Percentiles rank a stretch among this genome's conserved stretches.
phyloP scores from a whole-genome alignment of 139 green algal species.

The Coelastrella sp. region DNA sequence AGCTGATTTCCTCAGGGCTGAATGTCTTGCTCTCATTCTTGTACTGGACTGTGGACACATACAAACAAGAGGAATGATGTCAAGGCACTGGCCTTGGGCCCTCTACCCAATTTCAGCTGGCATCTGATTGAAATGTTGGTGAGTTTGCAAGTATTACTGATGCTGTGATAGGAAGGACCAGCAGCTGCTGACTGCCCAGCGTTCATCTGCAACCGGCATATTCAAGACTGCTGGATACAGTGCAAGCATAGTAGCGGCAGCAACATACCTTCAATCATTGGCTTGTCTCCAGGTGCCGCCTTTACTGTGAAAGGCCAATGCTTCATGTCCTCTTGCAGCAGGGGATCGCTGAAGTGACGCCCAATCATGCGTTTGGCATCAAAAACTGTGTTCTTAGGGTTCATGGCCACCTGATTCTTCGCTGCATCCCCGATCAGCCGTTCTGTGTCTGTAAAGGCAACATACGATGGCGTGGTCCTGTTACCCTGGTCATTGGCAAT shows the following conservation, averaged over 20 bases:
- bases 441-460: slow-evolving; percentile 98
- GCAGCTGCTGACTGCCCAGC: neutral
- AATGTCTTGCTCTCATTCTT: slow-evolving; percentile 96
- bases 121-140: too few species aligned
- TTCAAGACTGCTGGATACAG: neutral
- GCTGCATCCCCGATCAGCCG: slow-evolving; percentile 96
- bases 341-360: slow-evolving; percentile 85
- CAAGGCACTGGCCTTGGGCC: neutral
- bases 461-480: slow-evolving; percentile 95
- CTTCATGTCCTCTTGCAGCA: slow-evolving; percentile 94
- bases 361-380: slow-evolving; percentile 99
- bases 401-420: slow-evolving; percentile 95
- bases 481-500: slow-evolving; percentile 95
- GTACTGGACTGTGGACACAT: slow-evolving; percentile 82
- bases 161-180: neutral
- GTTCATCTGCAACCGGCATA: neutral
- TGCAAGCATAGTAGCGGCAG: neutral
- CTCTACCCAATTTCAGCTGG: too few species aligned
- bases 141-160: neutral
- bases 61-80: neutral
- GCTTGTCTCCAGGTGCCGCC: slow-evolving; percentile 86
- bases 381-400: slow-evolving; percentile 79
- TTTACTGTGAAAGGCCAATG: slow-evolving; percentile 90
- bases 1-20: slow-evolving; percentile 94
- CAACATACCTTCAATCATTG: slow-evolving; percentile 78